These are phyloP conservation scores for Coccomyxa subellipsoidea DNA, from an alignment of 163 green algal genomes.

Conservation along the genomic window DNA sequence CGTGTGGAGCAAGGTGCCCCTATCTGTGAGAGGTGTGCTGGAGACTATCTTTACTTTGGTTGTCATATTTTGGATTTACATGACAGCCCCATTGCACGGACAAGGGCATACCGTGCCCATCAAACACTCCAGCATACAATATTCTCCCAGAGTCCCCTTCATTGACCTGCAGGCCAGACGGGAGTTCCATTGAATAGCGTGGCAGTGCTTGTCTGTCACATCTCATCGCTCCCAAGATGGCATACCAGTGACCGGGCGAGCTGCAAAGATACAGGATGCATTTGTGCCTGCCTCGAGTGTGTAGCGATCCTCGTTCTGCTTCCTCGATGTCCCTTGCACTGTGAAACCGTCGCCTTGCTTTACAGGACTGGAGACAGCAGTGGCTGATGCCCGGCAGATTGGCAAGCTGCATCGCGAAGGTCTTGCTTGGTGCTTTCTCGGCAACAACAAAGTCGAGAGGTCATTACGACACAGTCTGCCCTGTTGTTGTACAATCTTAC, in stretches of 20 bases:
- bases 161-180: not conserved
- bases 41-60: too few relatives aligned
- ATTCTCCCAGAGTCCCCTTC: not conserved
- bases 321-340: not conserved
- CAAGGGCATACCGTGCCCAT: conserved; percentile 32
- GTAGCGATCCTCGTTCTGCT: conserved; percentile 13
- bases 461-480: not conserved
- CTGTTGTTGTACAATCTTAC: not conserved
- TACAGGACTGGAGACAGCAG: not conserved
- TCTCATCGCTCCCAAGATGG: too few relatives aligned
- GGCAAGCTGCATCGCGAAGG: not conserved
- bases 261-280: too few relatives aligned
- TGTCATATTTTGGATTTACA: too few relatives aligned
- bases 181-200: too few relatives aligned
- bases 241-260: too few relatives aligned
- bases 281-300: not conserved
- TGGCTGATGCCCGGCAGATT: not conserved
- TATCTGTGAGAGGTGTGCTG: too few relatives aligned
- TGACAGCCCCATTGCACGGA: conserved; percentile 25
- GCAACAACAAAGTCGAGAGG: not conserved
- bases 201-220: too few relatives aligned
- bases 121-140: conserved; percentile 38
- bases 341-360: not conserved
- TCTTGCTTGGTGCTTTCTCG: not conserved
- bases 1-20: too few relatives aligned